Conservation (phyloP, 208 protist genomes). For the Leptomonas pyrrhocoris region DNA sequence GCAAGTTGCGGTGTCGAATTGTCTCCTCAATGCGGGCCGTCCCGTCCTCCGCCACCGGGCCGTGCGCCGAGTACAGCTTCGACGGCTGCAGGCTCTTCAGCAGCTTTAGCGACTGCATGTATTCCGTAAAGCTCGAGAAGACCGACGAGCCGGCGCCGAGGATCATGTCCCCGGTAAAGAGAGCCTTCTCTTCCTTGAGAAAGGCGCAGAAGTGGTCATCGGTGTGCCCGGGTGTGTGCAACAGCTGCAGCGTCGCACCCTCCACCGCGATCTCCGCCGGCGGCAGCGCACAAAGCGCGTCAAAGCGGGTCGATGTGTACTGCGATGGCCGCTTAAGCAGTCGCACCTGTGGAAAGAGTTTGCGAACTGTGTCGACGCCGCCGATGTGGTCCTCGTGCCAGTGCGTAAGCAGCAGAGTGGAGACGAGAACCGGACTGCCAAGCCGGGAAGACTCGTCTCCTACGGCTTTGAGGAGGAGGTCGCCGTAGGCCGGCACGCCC, state of each 20-base stretch:
- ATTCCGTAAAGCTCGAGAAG: conserved; percentile 66
- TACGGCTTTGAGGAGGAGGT: conserved; percentile 37
- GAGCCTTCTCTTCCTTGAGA: conserved; percentile 52
- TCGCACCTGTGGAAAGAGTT: conserved; percentile 41
- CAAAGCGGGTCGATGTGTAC: conserved; percentile 29
- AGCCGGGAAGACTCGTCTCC: conserved; percentile 26
- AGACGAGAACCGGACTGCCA: conserved; percentile 42
- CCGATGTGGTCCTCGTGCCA: conserved; percentile 77
- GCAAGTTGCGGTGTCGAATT: conserved; percentile 50
- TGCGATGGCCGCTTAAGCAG: conserved; percentile 55
- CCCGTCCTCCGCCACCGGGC: conserved; percentile 55
- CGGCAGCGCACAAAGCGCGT: conserved; percentile 33
- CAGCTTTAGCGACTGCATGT: conserved; percentile 51
- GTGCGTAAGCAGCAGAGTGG: conserved; percentile 70
- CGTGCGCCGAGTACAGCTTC: conserved; percentile 65
- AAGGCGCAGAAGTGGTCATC: conserved; percentile 65
- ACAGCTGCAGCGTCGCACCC: conserved; percentile 49
- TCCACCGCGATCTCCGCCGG: conserved; percentile 38
- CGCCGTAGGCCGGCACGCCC: conserved; percentile 43
- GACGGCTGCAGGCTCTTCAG: conserved; percentile 33
- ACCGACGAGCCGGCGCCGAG: conserved; percentile 64
- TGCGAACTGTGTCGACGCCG: conserved; percentile 46
- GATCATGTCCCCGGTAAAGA: conserved; percentile 74
- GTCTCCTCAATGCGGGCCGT: conserved; percentile 53
- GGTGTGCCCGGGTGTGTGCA: conserved; percentile 71